These are phyloP conservation scores for Malus sieversii DNA, from an alignment of 306 rosid species.

Conservation along the genomic window DNA sequence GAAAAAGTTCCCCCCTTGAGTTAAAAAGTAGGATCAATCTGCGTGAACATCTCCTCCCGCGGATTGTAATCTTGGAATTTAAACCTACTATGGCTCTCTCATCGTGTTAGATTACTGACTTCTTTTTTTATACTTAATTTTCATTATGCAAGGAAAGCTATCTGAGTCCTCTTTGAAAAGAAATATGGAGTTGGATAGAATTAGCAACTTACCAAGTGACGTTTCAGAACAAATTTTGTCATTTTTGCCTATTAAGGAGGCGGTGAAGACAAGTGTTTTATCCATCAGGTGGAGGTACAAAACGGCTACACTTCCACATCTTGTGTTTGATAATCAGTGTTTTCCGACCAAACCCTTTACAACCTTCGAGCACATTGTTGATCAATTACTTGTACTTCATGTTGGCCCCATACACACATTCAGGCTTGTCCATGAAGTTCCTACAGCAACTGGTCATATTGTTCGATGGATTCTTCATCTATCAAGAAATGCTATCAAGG, in stretches of 20 bases:
- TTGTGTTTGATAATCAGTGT: slow-evolving; percentile 33
- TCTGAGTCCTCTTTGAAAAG: slow-evolving; percentile 9
- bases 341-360: slow-evolving; percentile 17
- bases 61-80: too few species aligned
- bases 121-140: too few species aligned
- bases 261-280: slow-evolving; percentile 48
- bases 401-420: slow-evolving; percentile 38
- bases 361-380: slow-evolving; percentile 29
- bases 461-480: slow-evolving; percentile 49
- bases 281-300: slow-evolving; percentile 53
- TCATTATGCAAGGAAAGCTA: too few species aligned
- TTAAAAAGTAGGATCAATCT: too few species aligned
- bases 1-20: too few species aligned
- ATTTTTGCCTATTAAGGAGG: slow-evolving; percentile 40
- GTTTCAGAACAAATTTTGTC: slow-evolving; percentile 38
- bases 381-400: slow-evolving; percentile 49
- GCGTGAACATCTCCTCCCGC: too few species aligned
- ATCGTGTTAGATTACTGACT: too few species aligned
- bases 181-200: slow-evolving; percentile 35
- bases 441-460: slow-evolving; percentile 28
- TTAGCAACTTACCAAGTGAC: slow-evolving; percentile 43
- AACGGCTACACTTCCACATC: slow-evolving; percentile 40
- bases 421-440: slow-evolving; percentile 37
- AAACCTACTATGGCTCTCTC: too few species aligned
- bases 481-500: slow-evolving; percentile 34